These are phyloP conservation scores for Neonectria magnoliae DNA, from an alignment of 2,329 filamentous ascomycete genomes.

Conservation along the genomic window DNA sequence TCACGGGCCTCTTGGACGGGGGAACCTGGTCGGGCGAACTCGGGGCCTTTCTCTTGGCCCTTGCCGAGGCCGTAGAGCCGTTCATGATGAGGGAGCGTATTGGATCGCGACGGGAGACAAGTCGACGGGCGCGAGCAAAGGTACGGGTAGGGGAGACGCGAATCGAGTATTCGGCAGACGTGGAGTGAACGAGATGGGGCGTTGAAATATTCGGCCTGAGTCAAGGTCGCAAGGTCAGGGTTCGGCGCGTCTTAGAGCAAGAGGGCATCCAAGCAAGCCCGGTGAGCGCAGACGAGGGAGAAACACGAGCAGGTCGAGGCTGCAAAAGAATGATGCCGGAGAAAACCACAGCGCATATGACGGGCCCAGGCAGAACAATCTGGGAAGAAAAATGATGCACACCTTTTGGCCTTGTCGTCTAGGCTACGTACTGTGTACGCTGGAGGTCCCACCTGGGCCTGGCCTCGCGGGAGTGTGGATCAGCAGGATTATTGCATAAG, in stretches of 20 bases:
- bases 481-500: constrained; percentile 43
- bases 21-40: constrained; percentile 51
- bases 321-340: constrained; percentile 33
- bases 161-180: constrained; percentile 17
- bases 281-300: constrained; percentile 26
- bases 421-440: not conserved
- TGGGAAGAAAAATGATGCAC: constrained; percentile 42
- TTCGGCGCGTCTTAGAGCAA: constrained; percentile 35
- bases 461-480: constrained; percentile 38
- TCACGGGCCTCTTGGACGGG: constrained; percentile 51
- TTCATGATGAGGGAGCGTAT: constrained; percentile 52
- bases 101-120: constrained; percentile 12
- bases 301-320: constrained; percentile 17
- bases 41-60: constrained; percentile 64
- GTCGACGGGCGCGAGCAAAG: constrained; percentile 21
- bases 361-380: constrained; percentile 38
- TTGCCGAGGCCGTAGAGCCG: constrained; percentile 51
- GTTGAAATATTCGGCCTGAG: constrained; percentile 22
- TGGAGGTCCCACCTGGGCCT: constrained; percentile 2
- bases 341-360: constrained; percentile 47
- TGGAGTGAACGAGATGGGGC: constrained; percentile 24
- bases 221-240: constrained; percentile 31
- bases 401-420: constrained; percentile 24
- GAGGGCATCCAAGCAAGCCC: constrained; percentile 40
- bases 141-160: constrained; percentile 12